phyloP scores from a whole-genome alignment of 768 basidiomycete species.

The Pseudohyphozyma bogoriensis region DNA sequence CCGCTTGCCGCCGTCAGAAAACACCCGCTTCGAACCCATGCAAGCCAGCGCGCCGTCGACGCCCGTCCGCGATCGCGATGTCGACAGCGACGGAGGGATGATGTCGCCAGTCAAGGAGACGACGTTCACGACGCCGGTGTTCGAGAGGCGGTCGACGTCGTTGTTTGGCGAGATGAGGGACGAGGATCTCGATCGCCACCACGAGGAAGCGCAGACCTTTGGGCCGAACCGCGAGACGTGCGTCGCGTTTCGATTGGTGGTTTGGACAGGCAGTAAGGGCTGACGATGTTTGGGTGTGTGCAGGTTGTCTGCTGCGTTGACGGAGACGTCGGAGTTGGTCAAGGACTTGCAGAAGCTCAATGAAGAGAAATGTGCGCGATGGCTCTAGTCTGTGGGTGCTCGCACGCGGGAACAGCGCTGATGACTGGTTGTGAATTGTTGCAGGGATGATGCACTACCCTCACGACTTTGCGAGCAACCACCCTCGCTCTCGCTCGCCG shows the following conservation, averaged over 20 bases:
- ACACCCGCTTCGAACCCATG: too few species aligned
- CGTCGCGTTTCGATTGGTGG: background rate
- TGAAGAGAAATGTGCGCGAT: constrained; percentile 28
- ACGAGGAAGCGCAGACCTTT: background rate
- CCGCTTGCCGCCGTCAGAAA: too few species aligned
- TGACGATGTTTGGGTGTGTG: background rate
- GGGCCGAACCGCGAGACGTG: background rate
- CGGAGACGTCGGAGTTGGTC: constrained; percentile 16
- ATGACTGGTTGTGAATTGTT: background rate
- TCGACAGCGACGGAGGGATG: too few species aligned
- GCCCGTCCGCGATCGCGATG: too few species aligned
- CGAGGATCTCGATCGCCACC: background rate
- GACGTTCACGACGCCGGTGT: background rate
- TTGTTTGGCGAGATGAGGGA: background rate
- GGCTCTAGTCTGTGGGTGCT: background rate
- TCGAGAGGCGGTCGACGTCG: background rate
- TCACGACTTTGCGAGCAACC: constrained; percentile 18
- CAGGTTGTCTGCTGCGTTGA: constrained; percentile 16
- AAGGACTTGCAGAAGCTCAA: constrained; percentile 23
- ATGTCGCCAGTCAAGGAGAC: too few species aligned
- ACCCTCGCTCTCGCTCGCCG: background rate
- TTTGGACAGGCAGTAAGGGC: background rate
- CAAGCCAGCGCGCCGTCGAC: too few species aligned
- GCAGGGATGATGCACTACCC: constrained; percentile 31
- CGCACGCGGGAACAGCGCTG: background rate